Evolutionary conservation across 257 asterid species (phyloP), one percentile per base, ranked within the genome.

Genomic region (Fraxinus anomala): DNA sequence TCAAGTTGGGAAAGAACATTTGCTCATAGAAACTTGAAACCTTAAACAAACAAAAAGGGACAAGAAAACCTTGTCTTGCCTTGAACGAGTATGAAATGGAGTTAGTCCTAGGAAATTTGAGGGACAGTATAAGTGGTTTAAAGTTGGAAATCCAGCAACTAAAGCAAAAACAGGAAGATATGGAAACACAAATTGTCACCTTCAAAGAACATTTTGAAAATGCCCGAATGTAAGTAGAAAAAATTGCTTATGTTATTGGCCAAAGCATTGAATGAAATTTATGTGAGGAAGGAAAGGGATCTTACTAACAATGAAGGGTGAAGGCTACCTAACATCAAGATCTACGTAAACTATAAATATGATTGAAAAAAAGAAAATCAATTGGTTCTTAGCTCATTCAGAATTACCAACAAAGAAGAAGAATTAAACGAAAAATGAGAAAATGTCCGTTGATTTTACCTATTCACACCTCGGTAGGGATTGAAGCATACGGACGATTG

Each of bases 1-100:
- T 66, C 90, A 89, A 77, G 77, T 69, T 0, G 96, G 92, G 73
- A 77, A 80, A 17, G 76, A 77, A 34, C 31, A 88, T 40, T 63
- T 91, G 83, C 86, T 92, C 7, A 0, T 54, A 75, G 5, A 26
- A 1, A 3, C 70, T 72, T 1, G 70, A 70, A 36, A 33, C 23
- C 14, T 26, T 26, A 3, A 59, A 73, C 21, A 2, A 6, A 21
- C 42, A 6, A 21, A 42, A 78, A 36, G 3, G 21, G 14, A 12
- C 11, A 21, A 24, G 34, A 31, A 74, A 73, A 72, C 79, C 37
- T 24, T 9, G 30, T 39, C 5, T 3, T 26, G 49, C 42, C 10
- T 11, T 6, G 13, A 71, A 21, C 5, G 70, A 11, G 19, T 6
- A 61, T 54, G 76, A 40, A 12, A 76, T 70, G 16, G 80, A 66